These are phyloP conservation scores for Globisporangium cederbergense DNA, from an alignment of 352 stramenopile genomes.

Conservation along the genomic window DNA sequence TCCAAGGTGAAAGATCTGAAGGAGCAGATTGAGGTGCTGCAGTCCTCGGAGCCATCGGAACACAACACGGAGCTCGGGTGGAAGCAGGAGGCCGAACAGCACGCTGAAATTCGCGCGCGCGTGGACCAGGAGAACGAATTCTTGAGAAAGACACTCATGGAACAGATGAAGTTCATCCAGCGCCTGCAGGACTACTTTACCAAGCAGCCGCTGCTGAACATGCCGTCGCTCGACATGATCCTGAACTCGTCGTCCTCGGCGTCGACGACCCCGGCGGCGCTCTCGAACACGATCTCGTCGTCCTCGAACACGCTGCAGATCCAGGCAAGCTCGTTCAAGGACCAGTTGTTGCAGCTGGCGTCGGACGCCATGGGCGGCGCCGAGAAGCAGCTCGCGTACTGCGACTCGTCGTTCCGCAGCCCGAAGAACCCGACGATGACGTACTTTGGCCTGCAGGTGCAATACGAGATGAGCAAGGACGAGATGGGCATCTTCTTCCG, in stretches of 20 bases:
- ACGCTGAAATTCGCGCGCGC: conserved; percentile 82
- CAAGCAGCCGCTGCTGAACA: conserved; percentile 88
- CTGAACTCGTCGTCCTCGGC: conserved; percentile 72
- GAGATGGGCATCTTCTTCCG: conserved; percentile 87
- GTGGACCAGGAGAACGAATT: conserved; percentile 90
- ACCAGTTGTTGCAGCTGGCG: conserved; percentile 65
- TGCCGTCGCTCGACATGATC: conserved; percentile 84
- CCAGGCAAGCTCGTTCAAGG: conserved; percentile 75
- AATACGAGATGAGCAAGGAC: conserved; percentile 87
- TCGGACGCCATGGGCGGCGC: conserved; percentile 53
- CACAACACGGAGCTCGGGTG: conserved; percentile 87
- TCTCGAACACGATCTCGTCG: conserved; percentile 68
- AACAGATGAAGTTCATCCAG: conserved; percentile 92
- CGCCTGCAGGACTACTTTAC: conserved; percentile 88
- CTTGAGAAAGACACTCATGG: conserved; percentile 85
- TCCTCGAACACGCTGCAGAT: conserved; percentile 63
- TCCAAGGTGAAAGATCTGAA: conserved; percentile 89
- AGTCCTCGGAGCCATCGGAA: conserved; percentile 85
- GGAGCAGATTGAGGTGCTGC: conserved; percentile 87
- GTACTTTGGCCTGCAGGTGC: conserved; percentile 85
- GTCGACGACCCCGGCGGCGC: conserved; percentile 46
- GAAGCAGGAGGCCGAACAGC: conserved; percentile 88
- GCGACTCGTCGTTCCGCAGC: conserved; percentile 72
- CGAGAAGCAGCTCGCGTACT: conserved; percentile 68
- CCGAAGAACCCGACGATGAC: conserved; percentile 87